Conservation (phyloP, 1,139 yeast species). For the Petasospora rhodanensis region DNA sequence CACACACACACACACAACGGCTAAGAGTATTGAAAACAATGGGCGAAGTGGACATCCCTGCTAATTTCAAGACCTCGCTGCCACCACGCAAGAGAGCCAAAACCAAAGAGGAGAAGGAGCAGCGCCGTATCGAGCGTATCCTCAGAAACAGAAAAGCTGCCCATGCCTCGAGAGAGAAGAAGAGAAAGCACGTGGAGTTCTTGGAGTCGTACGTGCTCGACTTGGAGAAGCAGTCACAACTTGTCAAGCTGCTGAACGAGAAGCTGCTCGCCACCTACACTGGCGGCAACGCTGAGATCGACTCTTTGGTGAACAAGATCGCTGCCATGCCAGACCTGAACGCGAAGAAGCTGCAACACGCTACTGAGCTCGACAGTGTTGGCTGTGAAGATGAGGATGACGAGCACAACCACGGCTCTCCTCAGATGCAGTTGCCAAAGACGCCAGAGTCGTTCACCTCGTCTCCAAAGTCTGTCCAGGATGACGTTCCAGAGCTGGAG, state of each 20-base stretch:
- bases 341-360: constrained; percentile 18
- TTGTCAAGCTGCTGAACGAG: constrained; percentile 15
- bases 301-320: constrained; percentile 14
- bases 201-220: constrained; percentile 61
- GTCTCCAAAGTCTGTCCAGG: constrained; percentile 15
- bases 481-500: constrained; percentile 16
- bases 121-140: constrained; percentile 87
- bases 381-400: constrained; percentile 10
- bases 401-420: constrained; percentile 1
- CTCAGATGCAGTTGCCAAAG: constrained; percentile 16
- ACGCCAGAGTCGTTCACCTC: constrained; percentile 25
- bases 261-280: constrained; percentile 14
- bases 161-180: constrained; percentile 94
- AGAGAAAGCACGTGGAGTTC: constrained; percentile 85
- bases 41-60: constrained; percentile 27
- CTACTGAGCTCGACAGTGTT: constrained; percentile 17
- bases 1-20: not conserved
- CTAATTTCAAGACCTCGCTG: constrained; percentile 41
- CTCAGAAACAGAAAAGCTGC: constrained; percentile 95
- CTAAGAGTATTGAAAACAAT: too few species aligned
- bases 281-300: constrained; percentile 20
- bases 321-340: constrained; percentile 20
- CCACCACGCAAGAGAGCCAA: constrained; percentile 97
- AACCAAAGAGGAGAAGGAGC: constrained; percentile 96
- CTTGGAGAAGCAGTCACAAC: constrained; percentile 35